A percentile compares a stretch with the other conserved stretches of the same genome.
phyloP scores from a whole-genome alignment of 2,329 filamentous ascomycete genomes.

The Fusarium concolor region DNA sequence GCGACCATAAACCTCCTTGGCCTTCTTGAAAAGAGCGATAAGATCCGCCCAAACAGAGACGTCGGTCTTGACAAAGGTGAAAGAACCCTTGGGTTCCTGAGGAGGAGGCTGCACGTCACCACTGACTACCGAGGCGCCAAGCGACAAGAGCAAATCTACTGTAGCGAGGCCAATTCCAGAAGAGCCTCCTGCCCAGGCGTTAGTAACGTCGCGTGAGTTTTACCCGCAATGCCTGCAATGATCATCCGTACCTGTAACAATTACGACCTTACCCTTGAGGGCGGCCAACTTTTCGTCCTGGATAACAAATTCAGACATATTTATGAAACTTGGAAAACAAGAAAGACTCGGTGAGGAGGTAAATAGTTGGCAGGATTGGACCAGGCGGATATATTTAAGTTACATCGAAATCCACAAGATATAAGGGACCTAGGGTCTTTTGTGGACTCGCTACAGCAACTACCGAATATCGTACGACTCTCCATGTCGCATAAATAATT shows the following conservation, averaged over 20 bases:
- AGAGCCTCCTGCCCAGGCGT: slow-evolving; percentile 58
- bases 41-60: slow-evolving; percentile 64
- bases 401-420: neutral
- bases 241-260: slow-evolving; percentile 57
- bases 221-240: neutral
- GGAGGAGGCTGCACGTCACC: slow-evolving; percentile 62
- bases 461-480: neutral
- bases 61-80: slow-evolving; percentile 57
- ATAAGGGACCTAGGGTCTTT: neutral
- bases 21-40: slow-evolving; percentile 62
- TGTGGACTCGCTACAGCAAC: neutral
- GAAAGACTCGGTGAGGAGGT: neutral
- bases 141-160: slow-evolving; percentile 60
- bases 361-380: neutral
- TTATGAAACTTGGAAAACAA: slow-evolving; percentile 6
- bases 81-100: slow-evolving; percentile 36
- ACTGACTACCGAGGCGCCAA: slow-evolving; percentile 66
- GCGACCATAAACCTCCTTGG: slow-evolving; percentile 73
- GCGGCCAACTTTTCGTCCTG: slow-evolving; percentile 56
- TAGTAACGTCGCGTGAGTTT: neutral
- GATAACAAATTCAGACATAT: slow-evolving; percentile 60
- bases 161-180: slow-evolving; percentile 72
- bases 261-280: slow-evolving; percentile 62
- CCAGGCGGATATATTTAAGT: neutral
- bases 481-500: neutral